Conservation (phyloP, 2,329 filamentous ascomycete genomes). For the Alternaria brassicicola region DNA sequence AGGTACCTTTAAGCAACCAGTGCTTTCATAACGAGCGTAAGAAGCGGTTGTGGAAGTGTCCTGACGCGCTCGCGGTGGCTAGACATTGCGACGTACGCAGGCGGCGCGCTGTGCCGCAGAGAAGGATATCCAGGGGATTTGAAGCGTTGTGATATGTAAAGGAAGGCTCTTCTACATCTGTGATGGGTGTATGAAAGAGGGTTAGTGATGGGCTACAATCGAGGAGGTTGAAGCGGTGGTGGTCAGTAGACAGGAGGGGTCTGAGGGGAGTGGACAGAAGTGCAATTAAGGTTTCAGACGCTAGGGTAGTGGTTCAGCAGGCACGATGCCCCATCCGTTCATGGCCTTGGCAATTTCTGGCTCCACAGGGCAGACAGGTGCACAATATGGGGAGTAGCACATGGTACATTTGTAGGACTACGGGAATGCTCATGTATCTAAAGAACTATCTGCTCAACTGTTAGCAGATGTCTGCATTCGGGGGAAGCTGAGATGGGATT, state of each 20-base stretch:
- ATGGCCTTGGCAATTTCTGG: slow-evolving; percentile 15
- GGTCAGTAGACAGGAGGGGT: background rate
- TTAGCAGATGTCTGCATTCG: background rate
- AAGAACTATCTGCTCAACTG: slow-evolving; percentile 1
- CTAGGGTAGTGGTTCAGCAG: slow-evolving; percentile 12
- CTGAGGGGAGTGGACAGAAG: slow-evolving; percentile 10
- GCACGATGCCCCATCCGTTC: slow-evolving; percentile 7
- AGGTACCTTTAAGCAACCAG: background rate
- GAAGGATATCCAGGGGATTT: background rate
- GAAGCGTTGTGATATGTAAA: background rate
- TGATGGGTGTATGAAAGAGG: background rate
- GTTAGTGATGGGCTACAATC: background rate
- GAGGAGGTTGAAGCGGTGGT: background rate
- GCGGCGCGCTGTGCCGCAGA: background rate
- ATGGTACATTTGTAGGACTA: background rate
- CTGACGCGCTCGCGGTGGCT: background rate
- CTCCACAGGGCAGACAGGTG: background rate
- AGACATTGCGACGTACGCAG: background rate
- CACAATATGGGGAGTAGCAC: background rate
- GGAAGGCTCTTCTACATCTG: background rate
- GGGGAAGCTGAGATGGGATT: background rate
- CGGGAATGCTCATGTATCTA: background rate
- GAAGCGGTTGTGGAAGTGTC: background rate
- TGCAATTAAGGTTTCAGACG: slow-evolving; percentile 25
- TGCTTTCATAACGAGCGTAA: background rate